phyloP scores from a whole-genome alignment of 2,329 filamentous ascomycete species.

The Aspergillus candidus region DNA sequence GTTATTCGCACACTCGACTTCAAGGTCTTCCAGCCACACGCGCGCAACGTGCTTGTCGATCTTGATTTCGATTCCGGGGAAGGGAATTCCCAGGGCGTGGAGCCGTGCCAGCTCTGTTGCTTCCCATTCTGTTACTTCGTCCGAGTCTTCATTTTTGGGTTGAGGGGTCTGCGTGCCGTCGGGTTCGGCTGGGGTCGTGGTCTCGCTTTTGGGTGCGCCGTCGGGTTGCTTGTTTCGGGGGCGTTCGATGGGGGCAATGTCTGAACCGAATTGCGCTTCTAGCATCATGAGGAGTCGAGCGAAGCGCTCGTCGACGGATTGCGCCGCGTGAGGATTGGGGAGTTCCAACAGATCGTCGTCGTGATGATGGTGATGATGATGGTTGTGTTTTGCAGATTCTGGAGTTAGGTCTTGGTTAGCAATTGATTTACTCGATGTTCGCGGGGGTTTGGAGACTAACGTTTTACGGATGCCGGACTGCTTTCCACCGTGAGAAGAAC shows the following conservation, averaged over 20 bases:
- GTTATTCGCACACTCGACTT: conserved; percentile 77
- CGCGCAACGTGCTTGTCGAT: conserved; percentile 83
- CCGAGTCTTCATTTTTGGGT: conserved; percentile 34
- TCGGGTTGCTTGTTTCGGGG: conserved; percentile 30
- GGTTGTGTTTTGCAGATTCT: conserved; percentile 59
- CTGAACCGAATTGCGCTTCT: conserved; percentile 91
- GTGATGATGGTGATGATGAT: conserved; percentile 41
- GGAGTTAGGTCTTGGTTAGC: conserved; percentile 16
- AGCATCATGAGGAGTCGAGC: conserved; percentile 89
- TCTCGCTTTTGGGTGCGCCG: conserved; percentile 13
- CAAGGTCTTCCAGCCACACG: conserved; percentile 86
- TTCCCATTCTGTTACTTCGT: conserved; percentile 49
- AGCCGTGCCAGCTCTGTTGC: conserved; percentile 68
- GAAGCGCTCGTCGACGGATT: conserved; percentile 69
- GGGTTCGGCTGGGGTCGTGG: neutral
- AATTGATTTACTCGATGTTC: neutral
- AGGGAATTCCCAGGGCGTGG: conserved; percentile 78
- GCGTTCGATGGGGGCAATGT: conserved; percentile 68
- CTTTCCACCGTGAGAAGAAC: conserved; percentile 88
- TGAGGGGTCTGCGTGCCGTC: conserved; percentile 16
- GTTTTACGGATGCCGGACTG: conserved; percentile 89
- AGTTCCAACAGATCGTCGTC: conserved; percentile 39
- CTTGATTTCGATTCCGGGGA: conserved; percentile 79
- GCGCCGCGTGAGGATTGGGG: conserved; percentile 67
- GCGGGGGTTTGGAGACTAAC: conserved; percentile 44